Evolutionary conservation across 176 grass and related monocot species (phyloP).

Genomic region (Lolium multiflorum): DNA sequence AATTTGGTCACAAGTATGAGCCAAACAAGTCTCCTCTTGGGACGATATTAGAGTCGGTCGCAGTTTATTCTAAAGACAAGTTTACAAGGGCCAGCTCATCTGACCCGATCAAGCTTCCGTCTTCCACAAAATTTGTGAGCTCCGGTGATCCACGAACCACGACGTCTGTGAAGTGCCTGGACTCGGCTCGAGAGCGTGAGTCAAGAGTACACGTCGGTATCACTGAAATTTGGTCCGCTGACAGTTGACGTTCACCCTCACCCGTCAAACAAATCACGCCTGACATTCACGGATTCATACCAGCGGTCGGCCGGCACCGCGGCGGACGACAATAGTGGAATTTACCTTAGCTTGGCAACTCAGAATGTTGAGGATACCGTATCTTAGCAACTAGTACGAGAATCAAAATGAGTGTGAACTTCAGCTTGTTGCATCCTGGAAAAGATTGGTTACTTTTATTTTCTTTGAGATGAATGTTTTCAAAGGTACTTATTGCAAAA

Average conservation of each 20-base stretch:
- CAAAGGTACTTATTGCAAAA: no score
- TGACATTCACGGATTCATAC: not conserved
- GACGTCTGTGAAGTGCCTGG: not conserved
- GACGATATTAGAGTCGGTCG: not conserved
- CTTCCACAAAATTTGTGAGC: not conserved
- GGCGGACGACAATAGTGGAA: no score
- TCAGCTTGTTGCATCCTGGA: no score
- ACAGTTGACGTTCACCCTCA: not conserved
- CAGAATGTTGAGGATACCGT: no score
- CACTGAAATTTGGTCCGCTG: not conserved
- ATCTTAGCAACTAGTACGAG: no score
- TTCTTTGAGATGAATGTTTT: no score
- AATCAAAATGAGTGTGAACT: no score
- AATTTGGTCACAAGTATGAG: not conserved
- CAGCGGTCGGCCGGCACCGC: not conserved
- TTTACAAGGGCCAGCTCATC: not conserved
- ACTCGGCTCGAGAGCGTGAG: not conserved
- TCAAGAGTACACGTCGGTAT: not conserved
- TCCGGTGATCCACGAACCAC: not conserved
- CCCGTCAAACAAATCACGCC: not conserved
- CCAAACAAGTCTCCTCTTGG: not conserved
- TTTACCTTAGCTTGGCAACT: no score
- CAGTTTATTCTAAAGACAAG: not conserved
- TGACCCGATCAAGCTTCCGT: not conserved
- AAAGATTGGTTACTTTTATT: no score